Evolutionary conservation across 1,139 yeast genomes (phyloP).

Genomic region (Saccharomyces pastorianus): DNA sequence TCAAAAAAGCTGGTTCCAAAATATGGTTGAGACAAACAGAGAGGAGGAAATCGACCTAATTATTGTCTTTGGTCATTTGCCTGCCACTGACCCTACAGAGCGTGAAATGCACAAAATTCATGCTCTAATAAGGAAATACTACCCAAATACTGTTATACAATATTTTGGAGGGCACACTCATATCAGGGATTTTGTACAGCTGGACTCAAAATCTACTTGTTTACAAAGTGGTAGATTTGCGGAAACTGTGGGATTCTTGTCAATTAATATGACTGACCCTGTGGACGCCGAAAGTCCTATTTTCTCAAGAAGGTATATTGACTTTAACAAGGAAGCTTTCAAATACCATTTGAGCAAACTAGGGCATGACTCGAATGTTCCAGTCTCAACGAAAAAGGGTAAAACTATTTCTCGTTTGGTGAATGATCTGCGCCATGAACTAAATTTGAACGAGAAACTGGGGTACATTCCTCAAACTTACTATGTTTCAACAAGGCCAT

Average conservation of each 20-base stretch:
- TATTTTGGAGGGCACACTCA: slow-evolving; percentile 95
- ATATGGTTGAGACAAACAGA: slow-evolving; percentile 38
- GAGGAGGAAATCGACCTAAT: slow-evolving; percentile 52
- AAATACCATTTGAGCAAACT: slow-evolving; percentile 44
- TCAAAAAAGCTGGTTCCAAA: slow-evolving; percentile 54
- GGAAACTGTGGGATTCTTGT: slow-evolving; percentile 85
- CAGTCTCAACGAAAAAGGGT: slow-evolving; percentile 36
- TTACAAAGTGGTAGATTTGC: slow-evolving; percentile 87
- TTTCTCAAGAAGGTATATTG: slow-evolving; percentile 63
- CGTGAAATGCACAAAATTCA: slow-evolving; percentile 44
- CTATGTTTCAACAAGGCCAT: slow-evolving; percentile 62
- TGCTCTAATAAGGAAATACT: slow-evolving; percentile 43
- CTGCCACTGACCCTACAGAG: slow-evolving; percentile 55
- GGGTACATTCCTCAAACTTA: slow-evolving; percentile 65
- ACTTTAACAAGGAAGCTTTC: slow-evolving; percentile 68
- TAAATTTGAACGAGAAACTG: slow-evolving; percentile 47
- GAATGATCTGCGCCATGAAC: slow-evolving; percentile 37
- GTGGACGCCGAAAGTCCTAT: slow-evolving; percentile 14
- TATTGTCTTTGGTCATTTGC: slow-evolving; percentile 73
- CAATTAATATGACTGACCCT: slow-evolving; percentile 39
- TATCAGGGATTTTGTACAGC: slow-evolving; percentile 68
- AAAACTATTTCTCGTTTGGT: slow-evolving; percentile 40
- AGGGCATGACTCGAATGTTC: not conserved
- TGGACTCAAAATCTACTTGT: slow-evolving; percentile 63
- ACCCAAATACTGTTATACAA: slow-evolving; percentile 62